phyloP scores from a whole-genome alignment of 768 basidiomycete genomes.

The Dioszegia crocea region DNA sequence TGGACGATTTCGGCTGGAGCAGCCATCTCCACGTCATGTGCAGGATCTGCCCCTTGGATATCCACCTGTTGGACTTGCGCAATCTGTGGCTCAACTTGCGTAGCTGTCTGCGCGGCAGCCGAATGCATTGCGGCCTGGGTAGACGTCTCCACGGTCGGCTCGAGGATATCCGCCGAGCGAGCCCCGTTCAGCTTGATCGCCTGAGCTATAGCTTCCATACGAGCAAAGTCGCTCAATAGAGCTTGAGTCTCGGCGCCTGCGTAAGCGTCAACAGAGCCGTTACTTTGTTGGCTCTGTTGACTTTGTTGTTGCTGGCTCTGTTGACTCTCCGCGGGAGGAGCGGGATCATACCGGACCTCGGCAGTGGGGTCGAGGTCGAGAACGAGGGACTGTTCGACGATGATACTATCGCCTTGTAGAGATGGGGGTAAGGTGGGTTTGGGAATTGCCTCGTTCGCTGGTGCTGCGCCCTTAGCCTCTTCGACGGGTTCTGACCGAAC shows the following conservation, averaged over 20 bases:
- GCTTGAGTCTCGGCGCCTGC: conserved; percentile 14
- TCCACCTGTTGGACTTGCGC: too few relatives aligned
- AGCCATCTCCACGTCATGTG: too few relatives aligned
- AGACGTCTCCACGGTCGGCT: too few relatives aligned
- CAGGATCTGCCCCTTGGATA: too few relatives aligned
- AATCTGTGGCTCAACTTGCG: too few relatives aligned
- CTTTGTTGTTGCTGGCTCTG: background rate
- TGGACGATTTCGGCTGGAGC: too few relatives aligned
- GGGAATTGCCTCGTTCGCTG: background rate
- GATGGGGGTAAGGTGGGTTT: background rate
- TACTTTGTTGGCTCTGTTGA: background rate
- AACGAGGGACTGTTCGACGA: background rate
- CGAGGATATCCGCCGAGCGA: background rate
- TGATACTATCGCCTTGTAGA: background rate
- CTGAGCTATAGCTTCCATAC: background rate
- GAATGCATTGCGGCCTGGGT: too few relatives aligned
- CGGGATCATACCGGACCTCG: background rate
- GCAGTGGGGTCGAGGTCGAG: background rate
- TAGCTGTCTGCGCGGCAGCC: too few relatives aligned
- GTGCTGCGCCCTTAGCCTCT: too few relatives aligned
- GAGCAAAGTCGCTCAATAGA: conserved; percentile 3
- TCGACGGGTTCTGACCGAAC: too few relatives aligned
- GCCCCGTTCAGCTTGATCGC: background rate
- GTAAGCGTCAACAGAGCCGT: background rate
- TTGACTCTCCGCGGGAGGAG: background rate